Percentiles rank a stretch among this genome's conserved stretches.
phyloP scores from a whole-genome alignment of 352 stramenopile genomes.

The Pythium sp. region DNA sequence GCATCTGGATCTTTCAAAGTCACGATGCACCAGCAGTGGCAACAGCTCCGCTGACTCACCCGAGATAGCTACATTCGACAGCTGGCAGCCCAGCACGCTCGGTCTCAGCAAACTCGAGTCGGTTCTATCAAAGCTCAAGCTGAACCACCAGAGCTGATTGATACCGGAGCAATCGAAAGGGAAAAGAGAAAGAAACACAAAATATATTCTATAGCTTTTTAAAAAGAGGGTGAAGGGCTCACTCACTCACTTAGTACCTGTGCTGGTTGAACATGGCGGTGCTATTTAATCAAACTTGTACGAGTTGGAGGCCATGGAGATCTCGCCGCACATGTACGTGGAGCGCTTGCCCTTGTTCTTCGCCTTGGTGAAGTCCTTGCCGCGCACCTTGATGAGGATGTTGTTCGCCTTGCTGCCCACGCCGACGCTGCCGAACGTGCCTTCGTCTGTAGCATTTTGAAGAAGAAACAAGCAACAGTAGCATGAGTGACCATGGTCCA shows the following conservation, averaged over 20 bases:
- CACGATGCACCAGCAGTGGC: not conserved
- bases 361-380: constrained; percentile 99
- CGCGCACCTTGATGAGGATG: constrained; percentile 96
- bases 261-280: not conserved
- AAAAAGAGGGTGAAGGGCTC: constrained; percentile 6
- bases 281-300: constrained; percentile 86
- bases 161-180: not conserved
- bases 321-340: constrained; percentile 93
- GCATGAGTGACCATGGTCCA: not conserved
- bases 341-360: constrained; percentile 99
- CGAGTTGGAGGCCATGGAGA: constrained; percentile 92
- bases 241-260: not conserved
- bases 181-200: not conserved
- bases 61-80: constrained; percentile 33
- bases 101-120: constrained; percentile 38
- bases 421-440: constrained; percentile 93
- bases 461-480: not conserved
- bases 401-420: constrained; percentile 98
- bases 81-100: constrained; percentile 38
- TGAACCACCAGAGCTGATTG: constrained; percentile 19
- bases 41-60: constrained; percentile 1
- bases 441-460: constrained; percentile 71
- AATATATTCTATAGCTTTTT: constrained; percentile 24
- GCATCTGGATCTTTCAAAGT: constrained; percentile 28
- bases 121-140: constrained; percentile 22